phyloP scores from a whole-genome alignment of 768 basidiomycete genomes.

The Floccularia luteovirens region DNA sequence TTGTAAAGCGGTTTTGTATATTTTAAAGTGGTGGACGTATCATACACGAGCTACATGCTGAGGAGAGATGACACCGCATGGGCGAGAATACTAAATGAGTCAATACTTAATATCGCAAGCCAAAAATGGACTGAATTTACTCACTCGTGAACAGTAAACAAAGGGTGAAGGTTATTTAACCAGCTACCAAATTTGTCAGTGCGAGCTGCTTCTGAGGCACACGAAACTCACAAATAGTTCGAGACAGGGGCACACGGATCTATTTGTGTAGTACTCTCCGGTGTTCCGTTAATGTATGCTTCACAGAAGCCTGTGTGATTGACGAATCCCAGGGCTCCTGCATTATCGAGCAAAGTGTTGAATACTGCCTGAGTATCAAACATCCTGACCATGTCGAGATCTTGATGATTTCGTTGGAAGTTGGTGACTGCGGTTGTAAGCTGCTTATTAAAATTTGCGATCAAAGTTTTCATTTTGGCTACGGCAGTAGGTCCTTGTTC shows the following conservation, averaged over 20 bases:
- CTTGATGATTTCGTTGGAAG: conserved; percentile 32
- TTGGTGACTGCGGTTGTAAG: conserved; percentile 24
- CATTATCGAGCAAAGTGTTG: conserved; percentile 47
- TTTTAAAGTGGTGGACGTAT: too few relatives aligned
- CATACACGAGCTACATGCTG: conserved; percentile 24
- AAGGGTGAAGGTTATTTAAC: conserved; percentile 53
- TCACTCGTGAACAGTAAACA: conserved; percentile 58
- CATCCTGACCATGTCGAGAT: conserved; percentile 35
- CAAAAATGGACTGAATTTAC: too few relatives aligned
- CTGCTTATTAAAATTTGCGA: conserved; percentile 45
- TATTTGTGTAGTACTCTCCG: conserved; percentile 41
- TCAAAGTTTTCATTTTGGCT: conserved; percentile 22
- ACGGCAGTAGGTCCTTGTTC: conserved; percentile 29
- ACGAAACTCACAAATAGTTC: conserved; percentile 49
- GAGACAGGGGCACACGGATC: conserved; percentile 53
- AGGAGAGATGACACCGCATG: conserved; percentile 40
- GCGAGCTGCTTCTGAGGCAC: too few relatives aligned
- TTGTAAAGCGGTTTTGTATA: too few relatives aligned
- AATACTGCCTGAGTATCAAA: conserved; percentile 55
- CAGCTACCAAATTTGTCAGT: conserved; percentile 29
- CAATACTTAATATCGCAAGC: too few relatives aligned
- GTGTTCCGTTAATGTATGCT: conserved; percentile 51
- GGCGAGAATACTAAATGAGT: conserved; percentile 35
- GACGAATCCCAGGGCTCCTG: conserved; percentile 44
- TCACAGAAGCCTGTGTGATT: conserved; percentile 53